Base-by-base conservation (phyloP, 352 stramenopile genomes). In the Phytophthora crassamura region DNA sequence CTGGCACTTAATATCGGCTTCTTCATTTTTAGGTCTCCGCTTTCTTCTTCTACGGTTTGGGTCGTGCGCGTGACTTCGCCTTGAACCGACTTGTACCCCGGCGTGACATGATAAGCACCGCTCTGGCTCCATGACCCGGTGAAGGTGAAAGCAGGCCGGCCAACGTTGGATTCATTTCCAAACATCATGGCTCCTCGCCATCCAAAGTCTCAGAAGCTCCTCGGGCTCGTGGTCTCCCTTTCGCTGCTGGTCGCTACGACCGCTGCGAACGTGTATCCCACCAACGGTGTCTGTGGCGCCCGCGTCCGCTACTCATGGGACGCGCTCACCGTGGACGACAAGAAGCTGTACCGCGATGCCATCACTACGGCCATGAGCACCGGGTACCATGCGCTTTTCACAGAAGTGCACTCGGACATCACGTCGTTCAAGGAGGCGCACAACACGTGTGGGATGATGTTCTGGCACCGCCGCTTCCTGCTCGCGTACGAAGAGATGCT, bases 401-500 rank as follows among this genome's bases (percentile, higher is more conserved):
- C 68, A 35, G 80, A 89, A 59, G 66, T 91, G 2, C 74, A 85
- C 34, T 72, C 72, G 20, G 79, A 90, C n/a, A 45, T 43, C 2
- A 39, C 46, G 5, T 85, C 74, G 0, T 69, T 54, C 28, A 76
- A 56, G 32, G 80, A 91, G 43, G 69, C 67, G 3, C 69, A 86
- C 47, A 62, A 72, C 39, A 84, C 75, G 0, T 87, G 80, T 35
- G 79, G 68, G 9, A 81, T 90, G 58, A 57, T 89, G 52, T 90
- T 77, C 41, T 94, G 85, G 85, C 74, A 94, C 58, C 85, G 83
- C 8, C 78, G 80, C 18, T 90, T 82, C 42, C 51, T 92, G 8
- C 69, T 91, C 40, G 85, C 76, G 36, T 91, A 90, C 67, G 85
- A 94, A 54, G 82, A 80, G 40, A 92, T 92, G 83, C 70, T 94